These are phyloP conservation scores for Malbranchea zuffiana DNA, from an alignment of 2,329 filamentous ascomycete species.

Conservation along the genomic window DNA sequence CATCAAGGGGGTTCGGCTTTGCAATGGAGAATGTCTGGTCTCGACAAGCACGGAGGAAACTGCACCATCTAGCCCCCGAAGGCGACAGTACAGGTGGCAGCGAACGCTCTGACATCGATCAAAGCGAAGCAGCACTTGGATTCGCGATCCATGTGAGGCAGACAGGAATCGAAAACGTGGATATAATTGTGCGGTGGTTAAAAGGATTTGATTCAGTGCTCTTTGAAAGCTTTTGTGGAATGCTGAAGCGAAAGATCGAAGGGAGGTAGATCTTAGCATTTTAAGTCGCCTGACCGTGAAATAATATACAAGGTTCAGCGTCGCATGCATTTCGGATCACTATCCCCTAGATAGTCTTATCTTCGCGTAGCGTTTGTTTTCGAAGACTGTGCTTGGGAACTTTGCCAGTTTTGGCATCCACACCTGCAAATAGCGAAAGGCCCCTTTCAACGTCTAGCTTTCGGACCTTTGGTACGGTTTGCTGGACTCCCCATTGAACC, in stretches of 20 bases:
- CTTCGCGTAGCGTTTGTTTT: too few species aligned
- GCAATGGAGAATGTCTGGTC: constrained; percentile 65
- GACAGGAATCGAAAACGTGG: constrained; percentile 25
- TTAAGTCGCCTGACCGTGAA: too few species aligned
- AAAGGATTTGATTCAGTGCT: constrained; percentile 61
- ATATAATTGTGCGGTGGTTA: constrained; percentile 55
- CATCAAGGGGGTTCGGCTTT: constrained; percentile 49
- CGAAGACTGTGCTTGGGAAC: too few species aligned
- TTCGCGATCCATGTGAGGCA: constrained; percentile 31
- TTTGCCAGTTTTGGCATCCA: constrained; percentile 10
- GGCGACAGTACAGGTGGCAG: constrained; percentile 14
- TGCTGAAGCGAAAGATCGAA: constrained; percentile 52
- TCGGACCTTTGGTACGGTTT: background rate
- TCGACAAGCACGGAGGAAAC: constrained; percentile 56
- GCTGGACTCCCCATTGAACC: constrained; percentile 23
- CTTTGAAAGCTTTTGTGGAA: constrained; percentile 81
- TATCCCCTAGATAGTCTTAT: too few species aligned
- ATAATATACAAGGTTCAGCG: too few species aligned
- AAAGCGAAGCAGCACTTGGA: constrained; percentile 40
- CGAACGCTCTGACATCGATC: constrained; percentile 22
- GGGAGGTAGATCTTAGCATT: too few species aligned
- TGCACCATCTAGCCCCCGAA: constrained; percentile 19
- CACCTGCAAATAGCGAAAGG: constrained; percentile 13
- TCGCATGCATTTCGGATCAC: too few species aligned
- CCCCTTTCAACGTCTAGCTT: constrained; percentile 11